Evolutionary conservation across 2,329 filamentous ascomycete genomes (phyloP).

Genomic region (Botryotinia convoluta): DNA sequence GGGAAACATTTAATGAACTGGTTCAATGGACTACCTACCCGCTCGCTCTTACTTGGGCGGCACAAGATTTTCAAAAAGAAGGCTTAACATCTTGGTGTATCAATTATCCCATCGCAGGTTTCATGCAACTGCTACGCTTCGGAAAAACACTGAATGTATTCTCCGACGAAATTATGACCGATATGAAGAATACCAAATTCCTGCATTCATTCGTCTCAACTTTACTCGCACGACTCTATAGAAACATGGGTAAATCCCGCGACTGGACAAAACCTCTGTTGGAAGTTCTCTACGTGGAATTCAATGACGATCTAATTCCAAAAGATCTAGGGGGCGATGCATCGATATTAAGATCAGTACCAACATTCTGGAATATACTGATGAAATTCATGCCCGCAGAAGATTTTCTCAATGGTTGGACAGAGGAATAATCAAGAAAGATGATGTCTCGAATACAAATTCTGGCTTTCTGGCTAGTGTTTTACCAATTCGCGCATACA

Average conservation of each 20-base stretch:
- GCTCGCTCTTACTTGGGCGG: background rate
- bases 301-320: background rate
- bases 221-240: background rate
- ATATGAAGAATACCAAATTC: background rate
- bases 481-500: background rate
- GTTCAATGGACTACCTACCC: background rate
- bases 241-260: background rate
- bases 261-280: background rate
- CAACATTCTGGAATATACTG: background rate
- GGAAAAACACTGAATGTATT: background rate
- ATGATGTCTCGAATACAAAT: conserved; percentile 5
- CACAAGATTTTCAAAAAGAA: background rate
- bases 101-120: background rate
- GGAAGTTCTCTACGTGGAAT: background rate
- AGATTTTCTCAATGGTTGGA: background rate
- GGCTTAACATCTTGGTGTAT: background rate
- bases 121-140: background rate
- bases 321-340: background rate
- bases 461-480: conserved; percentile 1
- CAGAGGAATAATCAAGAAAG: background rate
- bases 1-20: background rate
- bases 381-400: background rate
- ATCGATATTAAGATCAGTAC: background rate
- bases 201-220: background rate
- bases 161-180: background rate